These are phyloP conservation scores for Yamadazyma triangularis DNA, from an alignment of 1,139 yeast genomes.

Conservation along the genomic window DNA sequence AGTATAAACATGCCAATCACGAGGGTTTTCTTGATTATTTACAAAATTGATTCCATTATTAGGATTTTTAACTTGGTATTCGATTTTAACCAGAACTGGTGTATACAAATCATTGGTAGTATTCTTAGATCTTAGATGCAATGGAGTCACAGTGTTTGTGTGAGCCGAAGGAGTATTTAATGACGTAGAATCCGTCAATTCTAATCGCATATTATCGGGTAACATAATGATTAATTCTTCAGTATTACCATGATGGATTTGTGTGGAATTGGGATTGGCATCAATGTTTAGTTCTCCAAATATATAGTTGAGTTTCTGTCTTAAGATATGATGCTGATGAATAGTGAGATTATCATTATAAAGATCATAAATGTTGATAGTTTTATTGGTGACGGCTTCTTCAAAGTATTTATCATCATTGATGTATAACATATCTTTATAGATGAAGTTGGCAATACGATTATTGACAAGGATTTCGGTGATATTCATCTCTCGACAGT, in stretches of 20 bases:
- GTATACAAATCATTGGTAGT: constrained; percentile 48
- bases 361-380: constrained; percentile 35
- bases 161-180: constrained; percentile 41
- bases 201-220: constrained; percentile 67
- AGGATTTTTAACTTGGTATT: constrained; percentile 63
- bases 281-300: constrained; percentile 49
- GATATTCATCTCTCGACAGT: constrained; percentile 74
- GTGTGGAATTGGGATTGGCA: constrained; percentile 16
- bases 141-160: constrained; percentile 31
- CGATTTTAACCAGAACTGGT: constrained; percentile 69
- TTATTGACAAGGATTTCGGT: constrained; percentile 60
- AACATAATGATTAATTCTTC: constrained; percentile 67
- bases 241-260: constrained; percentile 42
- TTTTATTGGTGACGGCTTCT: constrained; percentile 8
- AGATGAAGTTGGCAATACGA: constrained; percentile 30
- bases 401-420: constrained; percentile 29
- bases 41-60: constrained; percentile 74
- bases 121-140: constrained; percentile 30
- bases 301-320: constrained; percentile 58
- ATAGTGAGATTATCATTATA: constrained; percentile 42
- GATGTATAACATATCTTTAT: constrained; percentile 36
- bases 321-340: constrained; percentile 60
- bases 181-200: constrained; percentile 50
- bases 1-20: constrained; percentile 82
- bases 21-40: constrained; percentile 39